Evolutionary conservation across 2,329 filamentous ascomycete genomes (phyloP).

Genomic region (Talaromyces sp.): DNA sequence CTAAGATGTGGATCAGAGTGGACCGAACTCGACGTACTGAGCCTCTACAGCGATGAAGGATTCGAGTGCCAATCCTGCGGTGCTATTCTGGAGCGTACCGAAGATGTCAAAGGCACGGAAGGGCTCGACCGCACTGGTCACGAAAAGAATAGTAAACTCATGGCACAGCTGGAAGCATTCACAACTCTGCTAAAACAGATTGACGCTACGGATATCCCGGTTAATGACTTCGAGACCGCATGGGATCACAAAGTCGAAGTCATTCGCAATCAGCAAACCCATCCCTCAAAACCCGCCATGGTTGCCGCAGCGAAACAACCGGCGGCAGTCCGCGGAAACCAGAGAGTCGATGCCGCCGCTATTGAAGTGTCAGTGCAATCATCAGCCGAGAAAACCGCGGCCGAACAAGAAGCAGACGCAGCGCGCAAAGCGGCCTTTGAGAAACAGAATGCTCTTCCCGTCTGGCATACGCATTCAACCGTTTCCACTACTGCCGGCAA

Average conservation of each 20-base stretch:
- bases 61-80: conserved; percentile 83
- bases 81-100: conserved; percentile 43
- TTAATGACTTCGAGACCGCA: conserved; percentile 49
- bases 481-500: conserved; percentile 35
- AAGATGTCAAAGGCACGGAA: conserved; percentile 43
- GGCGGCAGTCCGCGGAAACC: conserved; percentile 40
- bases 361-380: conserved; percentile 51
- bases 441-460: conserved; percentile 51
- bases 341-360: conserved; percentile 44
- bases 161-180: conserved; percentile 48
- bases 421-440: conserved; percentile 48
- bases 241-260: conserved; percentile 50
- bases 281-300: conserved; percentile 42
- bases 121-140: conserved; percentile 47
- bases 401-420: conserved; percentile 47
- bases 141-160: conserved; percentile 50
- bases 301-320: conserved; percentile 40
- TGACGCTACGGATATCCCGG: conserved; percentile 46
- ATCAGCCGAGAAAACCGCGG: conserved; percentile 48
- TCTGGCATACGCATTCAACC: conserved; percentile 53
- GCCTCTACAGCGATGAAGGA: conserved; percentile 63
- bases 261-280: conserved; percentile 41
- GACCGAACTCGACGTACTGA: conserved; percentile 84
- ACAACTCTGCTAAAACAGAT: conserved; percentile 49
- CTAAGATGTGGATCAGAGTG: conserved; percentile 77